phyloP scores from a whole-genome alignment of 768 basidiomycete species.

The Boletus patriciae region DNA sequence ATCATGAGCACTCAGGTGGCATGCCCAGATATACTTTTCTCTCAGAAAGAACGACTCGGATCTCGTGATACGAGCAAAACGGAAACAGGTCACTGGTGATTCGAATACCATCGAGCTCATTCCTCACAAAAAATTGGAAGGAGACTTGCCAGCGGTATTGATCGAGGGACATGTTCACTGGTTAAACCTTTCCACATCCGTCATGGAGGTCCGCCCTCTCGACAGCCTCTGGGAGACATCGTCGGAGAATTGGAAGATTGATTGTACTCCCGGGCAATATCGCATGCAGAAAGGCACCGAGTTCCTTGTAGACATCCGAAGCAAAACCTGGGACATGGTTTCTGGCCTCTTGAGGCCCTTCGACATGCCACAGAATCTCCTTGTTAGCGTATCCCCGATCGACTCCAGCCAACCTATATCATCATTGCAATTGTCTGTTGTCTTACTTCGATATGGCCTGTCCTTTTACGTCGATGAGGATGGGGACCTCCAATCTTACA shows the following conservation, averaged over 20 bases:
- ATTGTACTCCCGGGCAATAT: slow-evolving; percentile 8
- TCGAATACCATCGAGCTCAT: slow-evolving; percentile 23
- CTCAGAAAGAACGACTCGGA: slow-evolving; percentile 3
- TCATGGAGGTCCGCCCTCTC: slow-evolving; percentile 31
- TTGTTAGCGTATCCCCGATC: slow-evolving; percentile 13
- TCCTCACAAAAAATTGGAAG: slow-evolving; percentile 19
- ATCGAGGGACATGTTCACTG: slow-evolving; percentile 31
- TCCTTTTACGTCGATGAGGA: slow-evolving; percentile 39
- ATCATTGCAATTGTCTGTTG: slow-evolving; percentile 23
- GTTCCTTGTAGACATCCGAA: slow-evolving; percentile 29
- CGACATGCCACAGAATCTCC: slow-evolving; percentile 22
- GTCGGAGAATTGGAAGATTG: slow-evolving; percentile 28
- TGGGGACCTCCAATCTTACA: slow-evolving; percentile 39
- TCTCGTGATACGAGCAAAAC: slow-evolving; percentile 22
- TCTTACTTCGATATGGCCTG: slow-evolving; percentile 42
- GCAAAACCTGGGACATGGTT: slow-evolving; percentile 30
- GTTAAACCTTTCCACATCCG: slow-evolving; percentile 26
- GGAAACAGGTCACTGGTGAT: neutral
- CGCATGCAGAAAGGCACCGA: slow-evolving; percentile 6
- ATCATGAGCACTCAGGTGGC: neutral
- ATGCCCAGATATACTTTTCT: slow-evolving; percentile 24
- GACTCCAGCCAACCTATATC: neutral
- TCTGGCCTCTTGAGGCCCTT: slow-evolving; percentile 24
- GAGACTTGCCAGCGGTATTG: slow-evolving; percentile 28
- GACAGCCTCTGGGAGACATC: slow-evolving; percentile 27